Percentiles rank a stretch among this genome's conserved stretches.
Evolutionary conservation across 106 monocot species (phyloP).

Genomic region (Hemerocallis citrina): DNA sequence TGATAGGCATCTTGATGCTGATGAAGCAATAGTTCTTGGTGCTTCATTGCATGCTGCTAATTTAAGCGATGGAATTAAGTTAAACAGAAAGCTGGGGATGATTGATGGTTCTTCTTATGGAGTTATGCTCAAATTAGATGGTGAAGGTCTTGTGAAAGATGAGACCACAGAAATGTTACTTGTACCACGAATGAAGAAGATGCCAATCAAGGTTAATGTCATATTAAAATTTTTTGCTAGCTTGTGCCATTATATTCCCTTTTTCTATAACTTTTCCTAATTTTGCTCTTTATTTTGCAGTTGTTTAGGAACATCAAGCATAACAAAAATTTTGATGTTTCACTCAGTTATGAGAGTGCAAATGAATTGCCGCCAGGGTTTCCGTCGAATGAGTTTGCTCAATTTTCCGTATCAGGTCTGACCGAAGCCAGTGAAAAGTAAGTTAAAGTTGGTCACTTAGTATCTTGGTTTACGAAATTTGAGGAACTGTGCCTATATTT

Average conservation of each 20-base stretch:
- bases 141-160: slow-evolving; percentile 48
- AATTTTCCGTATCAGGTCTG: slow-evolving; percentile 77
- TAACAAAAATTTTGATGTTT: slow-evolving; percentile 79
- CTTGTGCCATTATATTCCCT: too few relatives aligned
- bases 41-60: slow-evolving; percentile 95
- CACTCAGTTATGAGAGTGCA: slow-evolving; percentile 65
- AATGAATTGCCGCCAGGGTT: slow-evolving; percentile 62
- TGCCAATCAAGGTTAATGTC: slow-evolving; percentile 72
- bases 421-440: slow-evolving; percentile 87
- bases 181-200: slow-evolving; percentile 88
- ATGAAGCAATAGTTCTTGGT: slow-evolving; percentile 98
- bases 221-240: too few relatives aligned
- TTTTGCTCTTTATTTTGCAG: slow-evolving; percentile 24
- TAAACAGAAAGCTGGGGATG: slow-evolving; percentile 95
- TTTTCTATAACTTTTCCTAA: not conserved
- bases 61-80: slow-evolving; percentile 96
- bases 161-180: slow-evolving; percentile 63
- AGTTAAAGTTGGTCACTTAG: not conserved
- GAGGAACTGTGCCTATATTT: not conserved
- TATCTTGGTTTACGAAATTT: too few relatives aligned
- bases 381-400: slow-evolving; percentile 48
- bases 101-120: slow-evolving; percentile 97
- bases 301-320: slow-evolving; percentile 78
- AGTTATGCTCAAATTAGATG: slow-evolving; percentile 54
- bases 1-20: slow-evolving; percentile 96